Evolutionary conservation across 2,329 filamentous ascomycete species (phyloP).

Genomic region (Sarocladium strictum): DNA sequence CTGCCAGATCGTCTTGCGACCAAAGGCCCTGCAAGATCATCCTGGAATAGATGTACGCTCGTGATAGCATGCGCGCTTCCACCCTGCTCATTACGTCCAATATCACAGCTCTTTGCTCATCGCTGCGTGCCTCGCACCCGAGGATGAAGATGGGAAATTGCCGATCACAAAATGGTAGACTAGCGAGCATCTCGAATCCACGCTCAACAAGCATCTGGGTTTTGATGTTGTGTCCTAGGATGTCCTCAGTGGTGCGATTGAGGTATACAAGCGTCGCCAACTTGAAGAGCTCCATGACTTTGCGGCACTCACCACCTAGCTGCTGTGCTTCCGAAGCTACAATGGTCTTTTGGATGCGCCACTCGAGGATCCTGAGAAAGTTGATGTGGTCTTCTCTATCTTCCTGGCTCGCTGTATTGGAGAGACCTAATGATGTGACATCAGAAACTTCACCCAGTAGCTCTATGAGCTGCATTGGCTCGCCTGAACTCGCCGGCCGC

Average conservation of each 20-base stretch:
- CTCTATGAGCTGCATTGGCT: slow-evolving; percentile 13
- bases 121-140: slow-evolving; percentile 19
- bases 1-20: slow-evolving; percentile 27
- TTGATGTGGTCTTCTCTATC: slow-evolving; percentile 13
- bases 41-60: slow-evolving; percentile 17
- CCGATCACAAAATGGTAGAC: slow-evolving; percentile 15
- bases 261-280: slow-evolving; percentile 25
- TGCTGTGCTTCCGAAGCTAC: background rate
- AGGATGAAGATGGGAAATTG: slow-evolving; percentile 19
- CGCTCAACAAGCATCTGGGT: slow-evolving; percentile 16
- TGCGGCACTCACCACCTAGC: background rate
- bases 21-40: slow-evolving; percentile 23
- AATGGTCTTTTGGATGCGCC: slow-evolving; percentile 18
- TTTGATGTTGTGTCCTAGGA: slow-evolving; percentile 9
- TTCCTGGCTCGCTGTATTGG: slow-evolving; percentile 8
- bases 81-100: slow-evolving; percentile 22
- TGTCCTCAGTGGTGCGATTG: slow-evolving; percentile 15
- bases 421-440: slow-evolving; percentile 9
- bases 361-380: slow-evolving; percentile 21
- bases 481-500: slow-evolving; percentile 10
- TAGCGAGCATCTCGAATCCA: slow-evolving; percentile 19
- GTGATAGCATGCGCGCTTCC: slow-evolving; percentile 11
- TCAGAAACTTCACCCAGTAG: slow-evolving; percentile 18
- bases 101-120: slow-evolving; percentile 14
- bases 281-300: slow-evolving; percentile 19